These are phyloP conservation scores for Apophysomyces elegans DNA, from an alignment of 371 early-diverging fungal species.

Conservation along the genomic window DNA sequence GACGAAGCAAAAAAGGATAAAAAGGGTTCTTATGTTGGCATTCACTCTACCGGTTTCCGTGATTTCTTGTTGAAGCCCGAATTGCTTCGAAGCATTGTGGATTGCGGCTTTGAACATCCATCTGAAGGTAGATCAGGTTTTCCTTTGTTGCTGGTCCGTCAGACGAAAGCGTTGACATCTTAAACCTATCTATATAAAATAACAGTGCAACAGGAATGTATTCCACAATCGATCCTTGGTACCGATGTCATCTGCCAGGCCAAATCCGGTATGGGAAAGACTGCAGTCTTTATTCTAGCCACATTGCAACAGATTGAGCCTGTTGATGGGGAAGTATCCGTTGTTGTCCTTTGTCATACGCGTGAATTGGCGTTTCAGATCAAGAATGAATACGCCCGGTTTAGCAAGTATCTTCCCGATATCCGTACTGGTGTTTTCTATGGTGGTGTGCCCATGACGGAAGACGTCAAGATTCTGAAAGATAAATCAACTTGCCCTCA, in stretches of 20 bases:
- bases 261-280: conserved; percentile 99
- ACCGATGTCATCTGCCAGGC: conserved; percentile 99
- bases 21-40: conserved; percentile 97
- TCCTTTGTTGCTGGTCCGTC: neutral
- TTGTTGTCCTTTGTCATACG: conserved; percentile 96
- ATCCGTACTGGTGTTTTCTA: conserved; percentile 93
- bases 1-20: conserved; percentile 80
- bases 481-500: conserved; percentile 87
- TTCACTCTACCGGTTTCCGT: conserved; percentile 98
- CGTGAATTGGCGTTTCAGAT: conserved; percentile 99
- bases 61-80: conserved; percentile 98
- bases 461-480: conserved; percentile 81
- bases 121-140: conserved; percentile 77
- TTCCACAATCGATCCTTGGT: conserved; percentile 96
- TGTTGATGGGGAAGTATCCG: conserved; percentile 78
- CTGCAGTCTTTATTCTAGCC: conserved; percentile 97
- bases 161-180: neutral
- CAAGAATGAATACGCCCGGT: conserved; percentile 92
- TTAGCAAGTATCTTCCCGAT: conserved; percentile 95
- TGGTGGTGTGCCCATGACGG: conserved; percentile 83
- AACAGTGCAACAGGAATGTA: conserved; percentile 97
- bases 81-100: conserved; percentile 91
- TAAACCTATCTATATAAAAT: neutral
- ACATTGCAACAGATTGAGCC: conserved; percentile 96
- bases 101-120: conserved; percentile 99